A percentile compares a stretch with the other conserved stretches of the same genome.
Evolutionary conservation across 495 filamentous ascomycete genomes (phyloP).

Genomic region (Podospora appendiculata): DNA sequence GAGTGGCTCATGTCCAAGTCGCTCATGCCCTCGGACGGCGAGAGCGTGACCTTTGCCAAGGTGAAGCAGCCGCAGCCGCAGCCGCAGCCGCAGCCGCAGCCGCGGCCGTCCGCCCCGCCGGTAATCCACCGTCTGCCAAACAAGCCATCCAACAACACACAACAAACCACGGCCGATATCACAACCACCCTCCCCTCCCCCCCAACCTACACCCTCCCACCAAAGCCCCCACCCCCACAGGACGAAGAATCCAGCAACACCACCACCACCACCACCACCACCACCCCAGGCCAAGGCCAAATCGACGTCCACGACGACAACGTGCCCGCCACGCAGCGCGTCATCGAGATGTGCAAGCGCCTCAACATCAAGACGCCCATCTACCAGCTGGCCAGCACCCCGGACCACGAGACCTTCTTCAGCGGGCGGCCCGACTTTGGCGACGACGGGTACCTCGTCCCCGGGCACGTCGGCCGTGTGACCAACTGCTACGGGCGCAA

Average conservation of each 20-base stretch:
- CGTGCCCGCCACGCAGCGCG: conserved; percentile 4
- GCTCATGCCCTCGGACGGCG: conserved; percentile 14
- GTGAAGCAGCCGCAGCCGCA: background rate
- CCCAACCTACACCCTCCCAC: background rate
- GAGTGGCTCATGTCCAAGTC: conserved; percentile 26
- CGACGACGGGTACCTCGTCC: conserved; percentile 9
- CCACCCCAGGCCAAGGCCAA: background rate
- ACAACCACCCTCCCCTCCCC: background rate
- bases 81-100: background rate
- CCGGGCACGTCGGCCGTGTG: conserved; percentile 15
- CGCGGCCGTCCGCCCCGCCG: too few species aligned
- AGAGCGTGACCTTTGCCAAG: conserved; percentile 10
- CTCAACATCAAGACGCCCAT: conserved; percentile 11
- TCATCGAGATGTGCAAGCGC: conserved; percentile 11
- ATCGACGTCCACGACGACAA: conserved; percentile 2
- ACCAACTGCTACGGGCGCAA: conserved; percentile 15
- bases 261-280: background rate
- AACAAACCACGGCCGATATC: background rate
- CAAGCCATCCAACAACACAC: background rate
- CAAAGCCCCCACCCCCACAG: background rate
- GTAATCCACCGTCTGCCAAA: background rate
- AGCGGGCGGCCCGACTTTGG: conserved; percentile 14
- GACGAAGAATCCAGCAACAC: background rate
- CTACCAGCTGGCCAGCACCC: conserved; percentile 6
- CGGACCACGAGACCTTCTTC: conserved; percentile 5